A percentile compares a stretch with the other conserved stretches of the same genome.
These are phyloP conservation scores for Clavulina sp. DNA, from an alignment of 768 basidiomycete species.

Conservation along the genomic window DNA sequence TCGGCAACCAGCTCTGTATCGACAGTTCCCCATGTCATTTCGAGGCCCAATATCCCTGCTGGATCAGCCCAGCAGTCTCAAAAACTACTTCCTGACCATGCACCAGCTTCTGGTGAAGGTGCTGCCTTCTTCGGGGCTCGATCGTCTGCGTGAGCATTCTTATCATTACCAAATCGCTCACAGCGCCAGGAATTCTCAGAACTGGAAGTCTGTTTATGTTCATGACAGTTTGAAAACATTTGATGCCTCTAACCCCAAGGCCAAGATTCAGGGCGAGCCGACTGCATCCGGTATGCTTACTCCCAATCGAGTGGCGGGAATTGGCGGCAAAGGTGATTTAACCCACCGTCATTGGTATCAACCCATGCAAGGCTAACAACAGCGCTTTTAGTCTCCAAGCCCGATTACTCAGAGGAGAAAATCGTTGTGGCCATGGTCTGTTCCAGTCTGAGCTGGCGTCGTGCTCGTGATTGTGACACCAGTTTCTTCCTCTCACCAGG, in stretches of 20 bases:
- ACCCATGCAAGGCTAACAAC: not conserved
- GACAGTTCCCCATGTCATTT: not conserved
- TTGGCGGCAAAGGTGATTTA: slow-evolving; percentile 63
- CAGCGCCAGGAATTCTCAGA: not conserved
- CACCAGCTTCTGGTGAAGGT: not conserved
- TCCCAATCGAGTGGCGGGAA: slow-evolving; percentile 69
- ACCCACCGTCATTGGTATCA: slow-evolving; percentile 2
- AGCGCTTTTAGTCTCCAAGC: slow-evolving; percentile 56
- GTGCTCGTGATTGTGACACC: not conserved
- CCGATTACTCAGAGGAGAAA: slow-evolving; percentile 97
- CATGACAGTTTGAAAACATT: slow-evolving; percentile 25
- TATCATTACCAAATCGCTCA: not conserved
- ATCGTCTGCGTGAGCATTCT: not conserved
- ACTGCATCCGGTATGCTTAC: slow-evolving; percentile 46
- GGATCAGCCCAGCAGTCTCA: not conserved
- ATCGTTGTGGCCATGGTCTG: slow-evolving; percentile 92
- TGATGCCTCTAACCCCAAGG: slow-evolving; percentile 46
- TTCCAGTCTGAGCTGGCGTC: not conserved
- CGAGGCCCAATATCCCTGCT: not conserved
- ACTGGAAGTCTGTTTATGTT: not conserved
- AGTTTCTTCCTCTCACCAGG: slow-evolving; percentile 27
- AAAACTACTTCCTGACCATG: not conserved
- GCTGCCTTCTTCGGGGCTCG: not conserved
- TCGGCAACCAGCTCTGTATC: not conserved
- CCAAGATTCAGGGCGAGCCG: slow-evolving; percentile 37